phyloP scores from a whole-genome alignment of 208 protist genomes.

The Leishmania arabica region DNA sequence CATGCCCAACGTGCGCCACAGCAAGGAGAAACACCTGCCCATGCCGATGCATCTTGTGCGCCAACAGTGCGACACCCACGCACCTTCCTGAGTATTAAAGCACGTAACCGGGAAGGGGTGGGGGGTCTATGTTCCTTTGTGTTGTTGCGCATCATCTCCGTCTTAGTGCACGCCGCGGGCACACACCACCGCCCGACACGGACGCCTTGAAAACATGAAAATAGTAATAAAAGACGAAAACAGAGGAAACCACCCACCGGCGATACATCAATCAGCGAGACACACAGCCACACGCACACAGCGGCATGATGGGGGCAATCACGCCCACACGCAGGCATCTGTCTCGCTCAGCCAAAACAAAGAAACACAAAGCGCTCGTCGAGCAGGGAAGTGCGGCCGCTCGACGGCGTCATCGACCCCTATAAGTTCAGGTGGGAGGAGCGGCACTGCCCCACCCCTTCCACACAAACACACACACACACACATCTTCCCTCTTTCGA shows the following conservation, averaged over 20 bases:
- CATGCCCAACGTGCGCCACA: not conserved
- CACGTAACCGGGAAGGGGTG: not conserved
- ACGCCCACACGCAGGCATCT: not conserved
- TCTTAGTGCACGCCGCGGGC: not conserved
- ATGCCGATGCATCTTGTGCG: not conserved
- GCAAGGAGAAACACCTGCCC: too few species aligned
- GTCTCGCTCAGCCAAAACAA: not conserved
- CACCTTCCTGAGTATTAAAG: not conserved
- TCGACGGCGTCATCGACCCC: not conserved
- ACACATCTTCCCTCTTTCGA: not conserved
- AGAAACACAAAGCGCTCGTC: not conserved
- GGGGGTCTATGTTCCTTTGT: not conserved
- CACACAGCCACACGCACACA: not conserved
- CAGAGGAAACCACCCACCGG: not conserved
- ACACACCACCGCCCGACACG: not conserved
- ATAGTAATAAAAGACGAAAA: not conserved
- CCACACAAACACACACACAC: not conserved
- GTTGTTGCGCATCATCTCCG: not conserved
- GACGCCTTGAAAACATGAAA: slow-evolving; percentile 3
- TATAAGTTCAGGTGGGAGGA: not conserved
- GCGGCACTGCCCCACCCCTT: not conserved
- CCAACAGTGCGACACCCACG: not conserved
- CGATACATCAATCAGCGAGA: slow-evolving; percentile 5
- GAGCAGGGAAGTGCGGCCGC: not conserved
- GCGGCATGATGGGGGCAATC: not conserved